Conservation (phyloP, 192 early-diverging fungal species). For the Linnemannia exigua region DNA sequence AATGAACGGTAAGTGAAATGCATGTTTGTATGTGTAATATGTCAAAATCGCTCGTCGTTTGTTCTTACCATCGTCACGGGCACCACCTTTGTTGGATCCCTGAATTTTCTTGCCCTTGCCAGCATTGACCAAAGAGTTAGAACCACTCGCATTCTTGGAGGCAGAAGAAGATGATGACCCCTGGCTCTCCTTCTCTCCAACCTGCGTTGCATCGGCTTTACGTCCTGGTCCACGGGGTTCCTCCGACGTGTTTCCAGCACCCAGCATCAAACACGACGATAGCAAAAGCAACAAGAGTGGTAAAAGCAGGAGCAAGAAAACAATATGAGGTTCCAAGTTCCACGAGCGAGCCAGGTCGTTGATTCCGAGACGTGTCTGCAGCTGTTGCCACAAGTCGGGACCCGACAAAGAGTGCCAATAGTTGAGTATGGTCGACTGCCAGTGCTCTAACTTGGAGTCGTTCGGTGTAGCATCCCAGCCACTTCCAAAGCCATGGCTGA, state of each 20-base stretch:
- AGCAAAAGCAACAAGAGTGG: conserved; percentile 14
- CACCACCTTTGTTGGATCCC: neutral
- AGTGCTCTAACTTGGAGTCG: neutral
- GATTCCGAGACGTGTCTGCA: neutral
- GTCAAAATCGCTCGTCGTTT: neutral
- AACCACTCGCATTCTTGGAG: neutral
- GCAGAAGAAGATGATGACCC: neutral
- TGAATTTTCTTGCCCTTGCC: conserved; percentile 9
- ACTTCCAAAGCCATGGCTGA: neutral
- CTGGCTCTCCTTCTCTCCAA: neutral
- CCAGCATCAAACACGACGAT: neutral
- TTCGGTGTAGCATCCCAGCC: neutral
- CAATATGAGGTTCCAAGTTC: conserved; percentile 23
- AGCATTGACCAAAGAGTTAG: neutral
- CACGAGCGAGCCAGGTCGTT: conserved; percentile 1
- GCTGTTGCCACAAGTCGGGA: neutral
- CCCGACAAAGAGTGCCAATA: neutral
- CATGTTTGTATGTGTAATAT: neutral
- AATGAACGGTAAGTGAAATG: too few relatives aligned
- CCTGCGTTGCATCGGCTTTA: neutral
- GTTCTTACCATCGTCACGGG: conserved; percentile 10
- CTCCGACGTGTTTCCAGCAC: conserved; percentile 5
- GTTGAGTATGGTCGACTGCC: neutral
- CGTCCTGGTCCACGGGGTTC: conserved; percentile 4
- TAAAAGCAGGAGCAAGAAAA: conserved; percentile 14